These are phyloP conservation scores for Phyllosticta citribraziliensis DNA, from an alignment of 2,329 filamentous ascomycete species.

Conservation along the genomic window DNA sequence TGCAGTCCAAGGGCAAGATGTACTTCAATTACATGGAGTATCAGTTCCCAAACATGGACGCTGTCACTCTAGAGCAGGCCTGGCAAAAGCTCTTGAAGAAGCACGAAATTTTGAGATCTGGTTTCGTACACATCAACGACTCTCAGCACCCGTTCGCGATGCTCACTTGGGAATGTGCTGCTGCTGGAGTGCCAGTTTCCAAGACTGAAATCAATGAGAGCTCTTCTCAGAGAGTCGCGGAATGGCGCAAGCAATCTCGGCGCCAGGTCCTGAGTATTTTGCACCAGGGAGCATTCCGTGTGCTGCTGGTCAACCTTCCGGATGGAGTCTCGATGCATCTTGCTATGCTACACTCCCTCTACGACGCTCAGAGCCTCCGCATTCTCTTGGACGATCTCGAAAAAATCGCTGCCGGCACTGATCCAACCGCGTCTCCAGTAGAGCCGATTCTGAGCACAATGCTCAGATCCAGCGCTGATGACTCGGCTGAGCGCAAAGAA, in stretches of 20 bases:
- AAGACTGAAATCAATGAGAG: neutral
- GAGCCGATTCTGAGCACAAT: slow-evolving; percentile 37
- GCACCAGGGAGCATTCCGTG: slow-evolving; percentile 52
- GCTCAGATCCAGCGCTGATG: slow-evolving; percentile 26
- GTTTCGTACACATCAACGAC: slow-evolving; percentile 57
- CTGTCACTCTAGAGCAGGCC: slow-evolving; percentile 40
- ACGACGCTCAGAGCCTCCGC: slow-evolving; percentile 68
- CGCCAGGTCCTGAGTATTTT: slow-evolving; percentile 34
- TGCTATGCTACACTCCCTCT: slow-evolving; percentile 69
- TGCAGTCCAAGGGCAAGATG: slow-evolving; percentile 53
- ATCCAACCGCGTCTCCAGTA: slow-evolving; percentile 23
- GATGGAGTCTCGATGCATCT: slow-evolving; percentile 31
- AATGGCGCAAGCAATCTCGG: slow-evolving; percentile 19
- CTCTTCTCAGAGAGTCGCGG: slow-evolving; percentile 5
- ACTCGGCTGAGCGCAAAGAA: slow-evolving; percentile 22
- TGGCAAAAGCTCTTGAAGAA: slow-evolving; percentile 47
- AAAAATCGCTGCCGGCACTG: slow-evolving; percentile 11
- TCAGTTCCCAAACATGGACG: slow-evolving; percentile 35
- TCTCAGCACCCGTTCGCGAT: slow-evolving; percentile 59
- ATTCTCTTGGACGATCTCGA: slow-evolving; percentile 53
- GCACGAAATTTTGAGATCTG: slow-evolving; percentile 67
- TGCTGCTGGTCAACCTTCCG: slow-evolving; percentile 37
- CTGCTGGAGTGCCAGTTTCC: slow-evolving; percentile 27
- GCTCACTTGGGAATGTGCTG: slow-evolving; percentile 47
- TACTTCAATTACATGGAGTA: slow-evolving; percentile 69